Evolutionary conservation across 139 green algal species (phyloP), one percentile per base, ranked within the genome.

Genomic region (Volvox africanus): DNA sequence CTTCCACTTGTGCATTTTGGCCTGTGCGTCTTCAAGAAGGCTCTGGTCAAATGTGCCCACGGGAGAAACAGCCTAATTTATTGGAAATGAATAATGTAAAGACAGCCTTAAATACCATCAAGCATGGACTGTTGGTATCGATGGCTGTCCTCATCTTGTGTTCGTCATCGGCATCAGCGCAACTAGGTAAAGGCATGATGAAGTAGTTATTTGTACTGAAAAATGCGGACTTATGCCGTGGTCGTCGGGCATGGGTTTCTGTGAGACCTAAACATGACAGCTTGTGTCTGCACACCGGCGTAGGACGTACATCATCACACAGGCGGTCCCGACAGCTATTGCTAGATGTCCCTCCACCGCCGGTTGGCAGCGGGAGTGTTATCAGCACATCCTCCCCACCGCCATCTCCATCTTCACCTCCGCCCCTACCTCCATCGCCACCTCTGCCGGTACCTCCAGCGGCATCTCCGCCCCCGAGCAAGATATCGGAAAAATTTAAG

Each of bases 401-500:
- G 44, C 44, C 9, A 5, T 55, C 44, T 55, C 44, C 5, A 9
- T 55, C 44, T 55, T 55, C 44, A 55, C 44, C 44, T 55, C 44
- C 44, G 65, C 65, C 65, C 65, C 65, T 28, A 12, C 65, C 24
- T 28, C 71, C 71, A 30, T 30, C 71, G 71, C 30, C 71, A 79
- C 24, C 71, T 79, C 9, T 35, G 71, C 16, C 35, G 0, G 14
- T 68, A 26, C 16, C 83, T 16, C 67, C n/a, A n/a, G n/a, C n/a
- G n/a, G n/a, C n/a, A n/a, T n/a, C 84, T 17, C 84, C 84, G 0
- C 68, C 67, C 0, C 36, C 67, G 1, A 24, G 68, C 35, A 18
- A 32, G 71, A 89, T 91, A 0, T 2, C 36, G 2, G 61, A 91
- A 9, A 86, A 91, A 55, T 86, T 18, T 22, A 32, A 77, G 1